Base-by-base conservation (phyloP, 2,329 filamentous ascomycete genomes). In the Claviceps lovelessii region DNA sequence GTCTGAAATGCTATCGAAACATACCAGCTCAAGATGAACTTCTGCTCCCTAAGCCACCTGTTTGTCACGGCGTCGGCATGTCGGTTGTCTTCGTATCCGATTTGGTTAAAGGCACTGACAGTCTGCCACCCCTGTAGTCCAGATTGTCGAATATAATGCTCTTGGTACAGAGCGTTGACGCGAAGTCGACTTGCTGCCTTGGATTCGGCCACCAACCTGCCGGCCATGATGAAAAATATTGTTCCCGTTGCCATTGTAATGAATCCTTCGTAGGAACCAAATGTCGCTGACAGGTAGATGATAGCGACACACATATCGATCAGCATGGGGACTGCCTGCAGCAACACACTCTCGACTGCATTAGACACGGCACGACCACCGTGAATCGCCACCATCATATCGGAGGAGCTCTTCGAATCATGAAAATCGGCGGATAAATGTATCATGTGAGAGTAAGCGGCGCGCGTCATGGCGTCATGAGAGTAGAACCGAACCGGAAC, bases 371-470 rank as follows among this genome's bases (percentile, higher is more conserved):
- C 73, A 42, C 72, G 72, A 5, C 78, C 78, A 10, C 76, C 76
- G 15, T 74, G 73, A 44, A 82, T 79, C 5, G 79, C 78, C 65
- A 78, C 72, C 63, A 77, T 72, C 61, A 80, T 76, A 58, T 82
- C 78, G 2, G 77, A 79, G 1, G 77, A 77, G 60, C 76, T 81
- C 64, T 81, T 79, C 23, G 77, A 76, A 60, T 82, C 78, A 60
- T 82, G 79, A 55, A 82, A 82, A 59, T 82, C 78, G 28, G 78
- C 78, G 1, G 79, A 81, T 7, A 82, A 73, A 55, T 77, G 75
- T 69, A 82, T 76, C 53, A 81, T 77, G 58, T 82, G 79, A 10
- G 77, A 77, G 61, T 78, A 81, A 2, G 78, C 76, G 4, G 77
- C 78, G 2, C 74, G 72, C 54, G 73, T 75, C 50, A 82, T 67